phyloP scores from a whole-genome alignment of 768 basidiomycete genomes.

The Serendipita sp. region DNA sequence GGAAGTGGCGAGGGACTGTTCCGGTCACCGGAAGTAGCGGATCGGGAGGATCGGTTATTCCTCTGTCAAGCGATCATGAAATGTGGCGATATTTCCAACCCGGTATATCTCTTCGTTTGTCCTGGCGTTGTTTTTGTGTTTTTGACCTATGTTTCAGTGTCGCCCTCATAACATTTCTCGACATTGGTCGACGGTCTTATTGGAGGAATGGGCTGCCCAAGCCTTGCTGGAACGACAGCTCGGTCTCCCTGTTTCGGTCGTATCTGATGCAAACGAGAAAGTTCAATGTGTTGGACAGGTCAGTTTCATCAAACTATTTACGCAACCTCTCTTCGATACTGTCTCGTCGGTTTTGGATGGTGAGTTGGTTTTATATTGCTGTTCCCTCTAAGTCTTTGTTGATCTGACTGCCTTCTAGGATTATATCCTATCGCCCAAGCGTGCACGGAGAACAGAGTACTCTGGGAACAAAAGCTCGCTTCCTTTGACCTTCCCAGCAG shows the following conservation, averaged over 20 bases:
- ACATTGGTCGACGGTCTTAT: constrained; percentile 80
- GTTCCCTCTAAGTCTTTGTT: background rate
- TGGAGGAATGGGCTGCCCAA: constrained; percentile 83
- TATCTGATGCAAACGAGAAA: constrained; percentile 41
- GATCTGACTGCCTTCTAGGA: background rate
- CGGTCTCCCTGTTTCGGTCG: constrained; percentile 48
- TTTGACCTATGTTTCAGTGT: constrained; percentile 31
- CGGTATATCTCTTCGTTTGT: constrained; percentile 37
- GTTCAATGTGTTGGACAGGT: constrained; percentile 56
- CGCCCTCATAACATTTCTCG: constrained; percentile 85
- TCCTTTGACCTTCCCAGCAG: constrained; percentile 11
- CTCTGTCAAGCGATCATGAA: constrained; percentile 87
- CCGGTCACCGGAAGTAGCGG: constrained; percentile 20
- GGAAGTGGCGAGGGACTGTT: constrained; percentile 16
- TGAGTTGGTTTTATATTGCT: constrained; percentile 21
- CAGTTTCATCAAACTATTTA: constrained; percentile 72
- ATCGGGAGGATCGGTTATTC: constrained; percentile 39
- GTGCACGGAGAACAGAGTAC: constrained; percentile 48
- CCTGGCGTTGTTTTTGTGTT: background rate
- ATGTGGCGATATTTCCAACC: constrained; percentile 97
- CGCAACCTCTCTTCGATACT: constrained; percentile 66
- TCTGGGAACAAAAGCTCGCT: constrained; percentile 44
- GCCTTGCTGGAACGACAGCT: constrained; percentile 70
- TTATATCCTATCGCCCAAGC: constrained; percentile 33
- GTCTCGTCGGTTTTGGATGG: constrained; percentile 59